Conservation (phyloP, 2,329 filamentous ascomycete species). For the Torrubiellomyces zombiae region DNA sequence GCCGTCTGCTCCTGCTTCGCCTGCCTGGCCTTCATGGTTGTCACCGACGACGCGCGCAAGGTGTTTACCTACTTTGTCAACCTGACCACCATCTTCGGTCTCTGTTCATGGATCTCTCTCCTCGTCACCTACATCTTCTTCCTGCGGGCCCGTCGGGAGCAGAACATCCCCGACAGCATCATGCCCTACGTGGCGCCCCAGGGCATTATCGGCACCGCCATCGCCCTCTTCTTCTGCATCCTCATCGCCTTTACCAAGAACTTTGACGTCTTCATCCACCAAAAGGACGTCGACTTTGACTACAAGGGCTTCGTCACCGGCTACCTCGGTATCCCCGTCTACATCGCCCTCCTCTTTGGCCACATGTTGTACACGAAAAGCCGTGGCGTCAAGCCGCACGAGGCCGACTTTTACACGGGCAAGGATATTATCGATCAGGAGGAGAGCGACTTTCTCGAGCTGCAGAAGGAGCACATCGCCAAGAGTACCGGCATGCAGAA, state of each 20-base stretch:
- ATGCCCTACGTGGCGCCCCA: conserved; percentile 55
- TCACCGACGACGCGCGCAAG: conserved; percentile 34
- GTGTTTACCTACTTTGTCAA: conserved; percentile 53
- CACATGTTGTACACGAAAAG: conserved; percentile 43
- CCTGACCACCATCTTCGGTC: conserved; percentile 48
- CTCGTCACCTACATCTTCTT: conserved; percentile 52
- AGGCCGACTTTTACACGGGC: conserved; percentile 54
- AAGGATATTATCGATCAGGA: conserved; percentile 60
- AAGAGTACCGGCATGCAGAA: conserved; percentile 11
- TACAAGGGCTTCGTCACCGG: conserved; percentile 66
- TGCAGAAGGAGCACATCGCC: conserved; percentile 13
- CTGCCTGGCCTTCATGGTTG: conserved; percentile 53
- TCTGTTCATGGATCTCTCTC: conserved; percentile 52
- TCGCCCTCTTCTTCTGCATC: conserved; percentile 51
- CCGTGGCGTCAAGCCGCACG: conserved; percentile 35
- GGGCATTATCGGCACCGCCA: conserved; percentile 51
- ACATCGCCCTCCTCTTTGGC: conserved; percentile 50
- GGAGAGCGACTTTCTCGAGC: conserved; percentile 49
- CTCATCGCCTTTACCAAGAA: conserved; percentile 72
- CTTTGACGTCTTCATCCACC: conserved; percentile 51
- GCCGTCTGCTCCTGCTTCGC: conserved; percentile 42
- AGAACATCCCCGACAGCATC: conserved; percentile 35
- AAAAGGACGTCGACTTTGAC: conserved; percentile 39
- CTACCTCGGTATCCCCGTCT: conserved; percentile 62
- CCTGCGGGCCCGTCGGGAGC: conserved; percentile 43